Evolutionary conservation across 2,329 filamentous ascomycete species (phyloP).

Genomic region (Cladosporium halotolerans): DNA sequence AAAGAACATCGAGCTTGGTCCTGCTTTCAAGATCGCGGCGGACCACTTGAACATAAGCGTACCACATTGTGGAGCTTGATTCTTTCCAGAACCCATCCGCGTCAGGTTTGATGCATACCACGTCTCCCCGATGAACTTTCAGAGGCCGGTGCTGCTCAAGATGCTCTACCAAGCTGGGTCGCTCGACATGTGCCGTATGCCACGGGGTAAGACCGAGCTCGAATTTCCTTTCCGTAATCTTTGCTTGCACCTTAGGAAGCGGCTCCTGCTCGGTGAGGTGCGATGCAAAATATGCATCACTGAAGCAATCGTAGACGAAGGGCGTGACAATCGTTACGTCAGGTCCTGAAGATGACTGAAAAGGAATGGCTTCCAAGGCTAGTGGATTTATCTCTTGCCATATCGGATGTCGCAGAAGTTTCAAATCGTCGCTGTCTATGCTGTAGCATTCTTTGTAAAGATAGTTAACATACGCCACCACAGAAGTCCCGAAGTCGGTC

Average conservation of each 20-base stretch:
- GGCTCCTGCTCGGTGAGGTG: slow-evolving; percentile 35
- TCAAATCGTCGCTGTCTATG: slow-evolving; percentile 32
- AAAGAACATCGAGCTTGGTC: slow-evolving; percentile 56
- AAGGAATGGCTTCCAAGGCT: slow-evolving; percentile 25
- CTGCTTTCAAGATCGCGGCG: slow-evolving; percentile 29
- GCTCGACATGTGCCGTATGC: not conserved
- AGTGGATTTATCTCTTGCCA: slow-evolving; percentile 33
- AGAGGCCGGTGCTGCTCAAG: not conserved
- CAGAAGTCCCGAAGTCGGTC: slow-evolving; percentile 58
- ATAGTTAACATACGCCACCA: slow-evolving; percentile 57
- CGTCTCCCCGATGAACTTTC: slow-evolving; percentile 41
- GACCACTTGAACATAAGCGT: slow-evolving; percentile 60
- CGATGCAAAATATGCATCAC: slow-evolving; percentile 53
- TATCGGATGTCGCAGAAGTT: slow-evolving; percentile 28
- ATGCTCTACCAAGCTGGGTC: too few species aligned
- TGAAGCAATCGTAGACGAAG: slow-evolving; percentile 60
- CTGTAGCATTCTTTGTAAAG: slow-evolving; percentile 59
- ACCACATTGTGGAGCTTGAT: slow-evolving; percentile 52
- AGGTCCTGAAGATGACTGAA: not conserved
- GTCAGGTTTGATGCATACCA: slow-evolving; percentile 43
- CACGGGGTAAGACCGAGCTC: slow-evolving; percentile 23
- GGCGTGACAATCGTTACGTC: slow-evolving; percentile 61
- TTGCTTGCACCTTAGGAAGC: slow-evolving; percentile 17
- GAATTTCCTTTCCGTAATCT: slow-evolving; percentile 16
- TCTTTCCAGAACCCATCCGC: slow-evolving; percentile 50